Evolutionary conservation across 345 rosid genomes (phyloP), one percentile per base, ranked within the genome.

Genomic region (Aethionema arabicum): DNA sequence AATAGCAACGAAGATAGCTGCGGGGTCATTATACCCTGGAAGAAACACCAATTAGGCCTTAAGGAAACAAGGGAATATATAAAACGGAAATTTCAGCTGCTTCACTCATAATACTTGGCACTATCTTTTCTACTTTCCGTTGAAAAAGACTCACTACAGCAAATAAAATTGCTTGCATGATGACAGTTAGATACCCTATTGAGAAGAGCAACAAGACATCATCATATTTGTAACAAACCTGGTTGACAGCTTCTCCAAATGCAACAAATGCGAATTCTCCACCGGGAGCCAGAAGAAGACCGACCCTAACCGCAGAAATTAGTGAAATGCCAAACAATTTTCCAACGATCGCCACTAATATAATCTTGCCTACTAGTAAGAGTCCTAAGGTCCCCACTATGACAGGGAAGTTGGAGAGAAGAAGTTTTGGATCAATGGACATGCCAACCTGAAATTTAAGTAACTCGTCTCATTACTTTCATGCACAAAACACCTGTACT

Each of bases 201-300:
- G 41, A 40, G 44, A 44, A 59, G 44, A 56, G 38, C 3, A 29
- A 29, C 46, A 37, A n/a, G 30, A 41, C 12, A 6, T 44, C 43
- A 46, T 37, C n/a, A n/a, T n/a, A 8, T 35, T 35, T 49, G 12
- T 29, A 45, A 52, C 67, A 52, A 62, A 89, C 98, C 98, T 92
- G 98, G 73, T 87, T 92, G 69, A 92, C 97, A 41, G 98, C 95
- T 76, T 92, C 98, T 60, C 98, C 98, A 59, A 92, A 92, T 63
- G 98, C 98, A 75, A 92, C 98, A 73, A 92, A 92, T 55, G 98
- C 98, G 46, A 92, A 92, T 68, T 92, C 98, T 72, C 98, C 98
- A 41, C 98, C 98, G 1, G 98, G 98, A 68, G 98, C 98, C 49
- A 92, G 93, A 80, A 92, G 95, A 72, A 92, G 95, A 62, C 98